Evolutionary conservation across 1,284 basidiomycete genomes (phyloP).

Genomic region (Fomitiporia mediterranea): DNA sequence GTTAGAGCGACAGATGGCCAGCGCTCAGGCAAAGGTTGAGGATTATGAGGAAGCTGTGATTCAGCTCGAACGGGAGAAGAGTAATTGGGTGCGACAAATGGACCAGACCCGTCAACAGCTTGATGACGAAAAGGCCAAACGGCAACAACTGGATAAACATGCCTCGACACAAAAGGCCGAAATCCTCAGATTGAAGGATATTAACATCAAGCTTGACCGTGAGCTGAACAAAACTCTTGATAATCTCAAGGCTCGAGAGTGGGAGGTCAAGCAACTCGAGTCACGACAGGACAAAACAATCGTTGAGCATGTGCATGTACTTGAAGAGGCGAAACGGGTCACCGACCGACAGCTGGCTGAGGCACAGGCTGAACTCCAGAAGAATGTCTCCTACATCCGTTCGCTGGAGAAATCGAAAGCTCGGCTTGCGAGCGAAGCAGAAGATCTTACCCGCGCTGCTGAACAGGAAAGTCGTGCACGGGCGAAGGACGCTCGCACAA

Average conservation of each 20-base stretch:
- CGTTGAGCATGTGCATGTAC: conserved; percentile 96
- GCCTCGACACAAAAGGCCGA: conserved; percentile 66
- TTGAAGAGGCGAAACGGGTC: conserved; percentile 94
- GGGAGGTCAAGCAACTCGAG: conserved; percentile 81
- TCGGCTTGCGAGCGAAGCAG: conserved; percentile 76
- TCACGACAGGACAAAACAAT: conserved; percentile 95
- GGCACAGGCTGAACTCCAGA: conserved; percentile 72
- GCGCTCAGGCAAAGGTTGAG: conserved; percentile 72
- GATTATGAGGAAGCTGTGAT: conserved; percentile 86
- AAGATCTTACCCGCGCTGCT: conserved; percentile 77
- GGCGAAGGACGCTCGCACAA: conserved; percentile 8
- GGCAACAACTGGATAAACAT: conserved; percentile 68
- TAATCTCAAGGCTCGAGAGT: conserved; percentile 80
- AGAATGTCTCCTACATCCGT: conserved; percentile 71
- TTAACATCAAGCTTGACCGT: conserved; percentile 68
- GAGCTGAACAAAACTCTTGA: conserved; percentile 77
- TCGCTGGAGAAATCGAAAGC: conserved; percentile 81
- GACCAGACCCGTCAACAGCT: conserved; percentile 65
- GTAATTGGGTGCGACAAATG: conserved; percentile 67
- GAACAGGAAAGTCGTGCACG: conserved; percentile 59
- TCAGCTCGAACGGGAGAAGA: conserved; percentile 79
- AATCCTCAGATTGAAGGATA: conserved; percentile 63
- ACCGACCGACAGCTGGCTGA: conserved; percentile 90
- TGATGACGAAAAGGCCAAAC: conserved; percentile 64
- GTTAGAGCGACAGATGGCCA: conserved; percentile 71